Conservation (phyloP, 2,329 filamentous ascomycete genomes). For the Paecilomyces variotii region DNA sequence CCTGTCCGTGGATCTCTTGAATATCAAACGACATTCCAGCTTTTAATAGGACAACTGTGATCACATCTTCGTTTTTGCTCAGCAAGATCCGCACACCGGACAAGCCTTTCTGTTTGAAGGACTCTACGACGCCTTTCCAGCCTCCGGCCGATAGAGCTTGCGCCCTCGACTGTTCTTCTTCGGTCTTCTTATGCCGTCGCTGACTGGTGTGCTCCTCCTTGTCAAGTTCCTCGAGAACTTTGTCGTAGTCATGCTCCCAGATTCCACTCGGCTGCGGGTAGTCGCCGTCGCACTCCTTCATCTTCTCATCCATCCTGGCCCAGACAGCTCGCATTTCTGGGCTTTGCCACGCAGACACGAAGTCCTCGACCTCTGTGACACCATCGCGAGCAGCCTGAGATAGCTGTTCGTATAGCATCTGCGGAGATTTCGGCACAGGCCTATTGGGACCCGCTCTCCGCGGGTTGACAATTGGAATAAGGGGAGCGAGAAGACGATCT, state of each 20-base stretch:
- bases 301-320: conserved; percentile 26
- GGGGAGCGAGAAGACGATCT: conserved; percentile 30
- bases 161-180: conserved; percentile 22
- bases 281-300: conserved; percentile 29
- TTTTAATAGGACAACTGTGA: conserved; percentile 23
- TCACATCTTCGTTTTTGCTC: conserved; percentile 13
- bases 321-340: conserved; percentile 33
- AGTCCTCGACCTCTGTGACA: conserved; percentile 28
- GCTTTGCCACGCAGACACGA: conserved; percentile 33
- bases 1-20: conserved; percentile 12
- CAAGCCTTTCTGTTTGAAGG: conserved; percentile 17
- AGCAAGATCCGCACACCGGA: conserved; percentile 23
- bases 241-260: conserved; percentile 35
- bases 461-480: conserved; percentile 31
- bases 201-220: conserved; percentile 19
- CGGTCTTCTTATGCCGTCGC: conserved; percentile 15
- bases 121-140: conserved; percentile 26
- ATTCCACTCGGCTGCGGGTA: conserved; percentile 28
- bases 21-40: conserved; percentile 29
- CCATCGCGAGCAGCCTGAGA: conserved; percentile 26
- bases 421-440: conserved; percentile 24
- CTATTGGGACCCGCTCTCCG: conserved; percentile 11
- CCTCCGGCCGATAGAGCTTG: conserved; percentile 19
- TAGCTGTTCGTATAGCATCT: conserved; percentile 26
- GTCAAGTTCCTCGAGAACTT: conserved; percentile 23